A percentile compares a stretch with the other conserved stretches of the same genome.
phyloP scores from a whole-genome alignment of 768 basidiomycete genomes.

The Macrolepiota fuliginosa region DNA sequence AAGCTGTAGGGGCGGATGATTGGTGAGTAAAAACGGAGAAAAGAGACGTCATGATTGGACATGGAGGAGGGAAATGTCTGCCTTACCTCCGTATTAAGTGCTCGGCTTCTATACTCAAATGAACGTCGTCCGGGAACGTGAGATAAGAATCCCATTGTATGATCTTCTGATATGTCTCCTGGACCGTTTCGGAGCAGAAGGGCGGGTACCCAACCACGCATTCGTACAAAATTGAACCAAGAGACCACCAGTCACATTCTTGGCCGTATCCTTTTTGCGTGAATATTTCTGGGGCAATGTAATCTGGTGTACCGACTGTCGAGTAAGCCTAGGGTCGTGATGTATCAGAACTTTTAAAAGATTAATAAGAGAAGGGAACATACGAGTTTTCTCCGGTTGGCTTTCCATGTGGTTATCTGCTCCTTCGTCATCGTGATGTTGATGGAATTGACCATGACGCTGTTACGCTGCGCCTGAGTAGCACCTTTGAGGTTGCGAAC shows the following conservation, averaged over 20 bases:
- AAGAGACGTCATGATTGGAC: not conserved
- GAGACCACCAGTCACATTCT: conserved; percentile 99
- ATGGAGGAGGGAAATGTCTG: not conserved
- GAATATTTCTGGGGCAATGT: conserved; percentile 98
- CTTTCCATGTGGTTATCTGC: conserved; percentile 98
- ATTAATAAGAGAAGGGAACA: conserved; percentile 19
- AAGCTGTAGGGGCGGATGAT: conserved; percentile 42
- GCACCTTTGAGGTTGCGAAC: conserved; percentile 40
- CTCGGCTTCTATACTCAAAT: conserved; percentile 88
- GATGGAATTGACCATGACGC: conserved; percentile 96
- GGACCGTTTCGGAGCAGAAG: conserved; percentile 92
- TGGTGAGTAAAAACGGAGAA: not conserved
- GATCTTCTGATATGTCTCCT: conserved; percentile 98
- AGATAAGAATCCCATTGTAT: conserved; percentile 91
- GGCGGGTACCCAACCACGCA: conserved; percentile 96
- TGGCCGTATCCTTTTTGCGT: conserved; percentile 95
- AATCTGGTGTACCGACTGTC: conserved; percentile 95
- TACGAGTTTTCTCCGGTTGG: conserved; percentile 93
- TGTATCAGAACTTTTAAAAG: too few relatives aligned
- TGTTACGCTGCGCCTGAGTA: conserved; percentile 69
- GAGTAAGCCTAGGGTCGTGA: conserved; percentile 80
- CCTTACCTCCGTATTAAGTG: conserved; percentile 80
- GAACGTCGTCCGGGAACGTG: conserved; percentile 90
- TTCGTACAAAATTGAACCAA: conserved; percentile 98
- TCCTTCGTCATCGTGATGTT: conserved; percentile 95